Evolutionary conservation across 441 rosid species (phyloP).

Genomic region (Capsella rubella): DNA sequence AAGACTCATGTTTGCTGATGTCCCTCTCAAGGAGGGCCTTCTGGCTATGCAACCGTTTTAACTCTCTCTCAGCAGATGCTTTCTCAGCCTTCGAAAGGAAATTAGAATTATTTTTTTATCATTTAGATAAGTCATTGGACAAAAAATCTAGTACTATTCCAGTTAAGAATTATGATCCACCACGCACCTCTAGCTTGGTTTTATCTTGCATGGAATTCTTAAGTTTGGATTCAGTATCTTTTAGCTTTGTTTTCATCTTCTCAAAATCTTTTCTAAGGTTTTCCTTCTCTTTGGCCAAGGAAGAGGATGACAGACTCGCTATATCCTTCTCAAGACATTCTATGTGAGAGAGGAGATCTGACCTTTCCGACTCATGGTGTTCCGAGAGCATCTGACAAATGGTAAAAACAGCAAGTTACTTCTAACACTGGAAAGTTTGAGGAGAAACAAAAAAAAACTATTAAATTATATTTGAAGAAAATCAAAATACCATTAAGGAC

Average conservation of each 20-base stretch:
- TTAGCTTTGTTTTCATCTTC: slow-evolving; percentile 77
- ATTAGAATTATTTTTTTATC: slow-evolving; percentile 11
- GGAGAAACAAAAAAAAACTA: not conserved
- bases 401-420: slow-evolving; percentile 35
- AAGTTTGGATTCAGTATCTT: slow-evolving; percentile 87
- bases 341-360: slow-evolving; percentile 61
- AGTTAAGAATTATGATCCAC: slow-evolving; percentile 16
- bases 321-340: slow-evolving; percentile 79
- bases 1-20: slow-evolving; percentile 76
- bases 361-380: slow-evolving; percentile 63
- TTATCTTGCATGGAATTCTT: slow-evolving; percentile 89
- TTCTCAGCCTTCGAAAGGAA: slow-evolving; percentile 75
- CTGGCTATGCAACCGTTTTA: slow-evolving; percentile 75
- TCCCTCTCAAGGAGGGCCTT: slow-evolving; percentile 87
- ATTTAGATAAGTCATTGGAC: slow-evolving; percentile 12
- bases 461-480: not conserved
- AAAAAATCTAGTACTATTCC: slow-evolving; percentile 15
- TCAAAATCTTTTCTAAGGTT: slow-evolving; percentile 85
- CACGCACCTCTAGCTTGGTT: slow-evolving; percentile 89
- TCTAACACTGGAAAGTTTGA: slow-evolving; percentile 19
- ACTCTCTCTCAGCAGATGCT: slow-evolving; percentile 84
- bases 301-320: slow-evolving; percentile 61
- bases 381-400: slow-evolving; percentile 61
- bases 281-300: slow-evolving; percentile 82
- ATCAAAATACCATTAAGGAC: slow-evolving; percentile 50